phyloP scores from a whole-genome alignment of 2,329 filamentous ascomycete species.

The Rhynchosporium agropyri region DNA sequence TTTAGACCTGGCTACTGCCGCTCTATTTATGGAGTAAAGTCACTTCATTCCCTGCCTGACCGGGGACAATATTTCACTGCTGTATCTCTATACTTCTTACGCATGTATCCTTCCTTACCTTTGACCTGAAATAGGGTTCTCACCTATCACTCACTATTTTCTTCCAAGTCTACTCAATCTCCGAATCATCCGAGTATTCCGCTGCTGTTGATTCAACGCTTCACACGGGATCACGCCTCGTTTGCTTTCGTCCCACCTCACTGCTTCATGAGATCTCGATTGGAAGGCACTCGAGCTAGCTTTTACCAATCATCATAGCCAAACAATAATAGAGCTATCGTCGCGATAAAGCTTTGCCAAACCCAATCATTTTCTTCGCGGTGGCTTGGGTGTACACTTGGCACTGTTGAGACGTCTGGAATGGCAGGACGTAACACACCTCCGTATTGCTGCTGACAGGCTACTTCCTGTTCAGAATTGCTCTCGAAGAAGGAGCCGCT shows the following conservation, averaged over 20 bases:
- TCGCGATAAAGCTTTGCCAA: constrained; percentile 16
- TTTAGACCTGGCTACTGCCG: no score
- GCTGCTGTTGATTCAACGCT: not conserved
- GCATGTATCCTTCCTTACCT: not conserved
- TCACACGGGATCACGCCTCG: not conserved
- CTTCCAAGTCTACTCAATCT: not conserved
- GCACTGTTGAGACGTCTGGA: not conserved
- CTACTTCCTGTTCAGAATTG: no score
- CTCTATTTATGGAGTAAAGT: no score
- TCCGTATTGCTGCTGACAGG: no score
- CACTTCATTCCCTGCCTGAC: no score
- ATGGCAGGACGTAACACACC: not conserved
- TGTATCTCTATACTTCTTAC: no score
- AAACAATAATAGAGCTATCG: not conserved
- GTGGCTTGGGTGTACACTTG: constrained; percentile 7
- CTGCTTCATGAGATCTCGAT: not conserved
- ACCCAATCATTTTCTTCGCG: not conserved
- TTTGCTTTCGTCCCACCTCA: not conserved
- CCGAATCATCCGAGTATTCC: not conserved
- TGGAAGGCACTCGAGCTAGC: not conserved
- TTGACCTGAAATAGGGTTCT: not conserved
- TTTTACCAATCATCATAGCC: not conserved
- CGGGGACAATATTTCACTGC: no score
- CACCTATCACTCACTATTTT: not conserved
- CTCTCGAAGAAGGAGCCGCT: no score